Base-by-base conservation (phyloP, 257 asterid genomes). In the Rauvolfia tetraphylla region DNA sequence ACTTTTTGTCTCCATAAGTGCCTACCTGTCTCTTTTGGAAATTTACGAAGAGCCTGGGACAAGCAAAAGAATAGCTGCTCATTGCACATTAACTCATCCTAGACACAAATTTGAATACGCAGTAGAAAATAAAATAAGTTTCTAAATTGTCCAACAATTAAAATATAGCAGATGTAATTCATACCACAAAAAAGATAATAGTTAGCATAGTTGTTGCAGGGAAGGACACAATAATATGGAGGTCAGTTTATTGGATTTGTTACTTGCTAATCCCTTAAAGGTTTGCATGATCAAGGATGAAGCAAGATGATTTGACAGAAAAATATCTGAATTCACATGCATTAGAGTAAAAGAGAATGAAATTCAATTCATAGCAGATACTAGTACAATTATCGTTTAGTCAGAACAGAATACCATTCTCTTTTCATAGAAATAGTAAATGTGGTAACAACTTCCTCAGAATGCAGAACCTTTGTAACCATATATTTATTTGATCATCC, bases 71-170 rank as follows among this genome's bases (percentile, higher is more conserved):
- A 95, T 74, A 92, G 87, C 84, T 95, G 97, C 80, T 92, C 99
- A 31, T 92, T 95, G 92, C 93, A 85, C 97, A 91, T 95, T 89
- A 95, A 82, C 89, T 95, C 99, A 80, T 95, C 99, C 98, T 95
- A 83, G 69, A 81, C 75, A 46, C 63, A 76, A 78, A 78, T 61
- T 69, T 57, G 12, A 44, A 31, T 20, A 62, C 23, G 66, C 34
- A 41, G 57, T 66, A 66, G 49, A 44, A 66, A 66, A 66, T 38
- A 36, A 66, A 38, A 33, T 25, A 38, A 22, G 39, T 36, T 20
- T 38, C 46, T 8, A 65, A 18, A 33, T 4, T 71, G 69, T 78
- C 49, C 57, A 31, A 22, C 49, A 75, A 80, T 20, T 58, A 51
- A 79, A 78, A 70, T n/a, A 54, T 38, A 75, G 53, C 41, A 44